Conservation (phyloP, 176 grass and related monocot species). For the Zoysia pacifica region DNA sequence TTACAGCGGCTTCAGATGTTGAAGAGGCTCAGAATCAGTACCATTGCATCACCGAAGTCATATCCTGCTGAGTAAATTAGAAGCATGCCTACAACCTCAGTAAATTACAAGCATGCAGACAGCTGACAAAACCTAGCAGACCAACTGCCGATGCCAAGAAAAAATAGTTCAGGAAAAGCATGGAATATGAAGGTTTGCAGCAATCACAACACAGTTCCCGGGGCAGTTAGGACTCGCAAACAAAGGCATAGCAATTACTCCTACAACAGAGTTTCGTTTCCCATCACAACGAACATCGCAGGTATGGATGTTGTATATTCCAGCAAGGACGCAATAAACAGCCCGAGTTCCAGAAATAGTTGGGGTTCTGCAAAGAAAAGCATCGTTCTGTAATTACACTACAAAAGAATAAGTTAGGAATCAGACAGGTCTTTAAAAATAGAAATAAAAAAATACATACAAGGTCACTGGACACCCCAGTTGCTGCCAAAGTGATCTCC, state of each 20-base stretch:
- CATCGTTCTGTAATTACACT: constrained; percentile 27
- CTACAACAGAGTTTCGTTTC: constrained; percentile 39
- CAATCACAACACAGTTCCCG: constrained; percentile 47
- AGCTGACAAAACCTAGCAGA: constrained; percentile 43
- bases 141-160: constrained; percentile 38
- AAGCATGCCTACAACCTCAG: constrained; percentile 46
- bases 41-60: constrained; percentile 40
- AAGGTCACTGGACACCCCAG: constrained; percentile 51
- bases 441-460: constrained; percentile 17
- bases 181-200: constrained; percentile 59
- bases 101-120: constrained; percentile 40
- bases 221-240: background rate
- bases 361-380: constrained; percentile 44
- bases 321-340: background rate
- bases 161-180: constrained; percentile 43
- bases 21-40: constrained; percentile 37
- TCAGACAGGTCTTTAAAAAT: background rate
- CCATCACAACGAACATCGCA: constrained; percentile 39
- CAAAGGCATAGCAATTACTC: constrained; percentile 46
- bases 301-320: constrained; percentile 40
- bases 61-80: constrained; percentile 32
- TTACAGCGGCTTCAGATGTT: constrained; percentile 46
- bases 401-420: constrained; percentile 13
- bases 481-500: constrained; percentile 24
- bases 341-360: constrained; percentile 28